Percentiles rank a stretch among this genome's conserved stretches.
Conservation (phyloP, 1,139 yeast species). For the Diutina pseudorugosa region DNA sequence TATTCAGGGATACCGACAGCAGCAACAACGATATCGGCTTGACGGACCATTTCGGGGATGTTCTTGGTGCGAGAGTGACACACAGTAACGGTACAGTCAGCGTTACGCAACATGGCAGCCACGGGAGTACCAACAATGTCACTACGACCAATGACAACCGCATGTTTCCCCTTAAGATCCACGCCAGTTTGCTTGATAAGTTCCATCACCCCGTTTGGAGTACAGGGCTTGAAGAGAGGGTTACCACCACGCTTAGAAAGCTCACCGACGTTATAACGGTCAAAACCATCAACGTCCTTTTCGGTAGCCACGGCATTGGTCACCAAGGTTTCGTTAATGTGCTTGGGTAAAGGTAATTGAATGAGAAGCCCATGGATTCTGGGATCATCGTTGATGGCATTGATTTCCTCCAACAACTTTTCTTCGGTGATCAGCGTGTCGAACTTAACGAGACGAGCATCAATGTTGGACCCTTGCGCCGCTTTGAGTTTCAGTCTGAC, state of each 20-base stretch:
- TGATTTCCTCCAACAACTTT: constrained; percentile 37
- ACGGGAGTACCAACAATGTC: constrained; percentile 96
- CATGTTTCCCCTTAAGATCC: constrained; percentile 51
- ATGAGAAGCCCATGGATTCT: constrained; percentile 59
- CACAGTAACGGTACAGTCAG: constrained; percentile 77
- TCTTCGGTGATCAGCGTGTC: constrained; percentile 42
- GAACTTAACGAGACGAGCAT: constrained; percentile 44
- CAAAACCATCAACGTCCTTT: constrained; percentile 76
- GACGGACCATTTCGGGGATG: constrained; percentile 48
- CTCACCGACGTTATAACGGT: constrained; percentile 65
- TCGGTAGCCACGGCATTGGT: constrained; percentile 57
- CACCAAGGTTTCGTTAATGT: constrained; percentile 52
- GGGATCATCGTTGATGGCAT: constrained; percentile 46
- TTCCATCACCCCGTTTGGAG: constrained; percentile 68
- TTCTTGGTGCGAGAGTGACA: constrained; percentile 67
- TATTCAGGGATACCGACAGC: constrained; percentile 83
- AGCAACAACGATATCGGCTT: constrained; percentile 84
- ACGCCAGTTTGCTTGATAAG: constrained; percentile 53
- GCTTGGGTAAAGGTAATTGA: constrained; percentile 65
- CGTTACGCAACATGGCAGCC: constrained; percentile 64
- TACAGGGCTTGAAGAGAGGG: constrained; percentile 65
- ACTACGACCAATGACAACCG: constrained; percentile 93
- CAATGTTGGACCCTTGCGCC: constrained; percentile 54
- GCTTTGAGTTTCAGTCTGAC: constrained; percentile 68
- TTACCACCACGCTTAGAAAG: constrained; percentile 61